Conservation (phyloP, 2,329 filamentous ascomycete genomes). For the Colletotrichum destructivum region DNA sequence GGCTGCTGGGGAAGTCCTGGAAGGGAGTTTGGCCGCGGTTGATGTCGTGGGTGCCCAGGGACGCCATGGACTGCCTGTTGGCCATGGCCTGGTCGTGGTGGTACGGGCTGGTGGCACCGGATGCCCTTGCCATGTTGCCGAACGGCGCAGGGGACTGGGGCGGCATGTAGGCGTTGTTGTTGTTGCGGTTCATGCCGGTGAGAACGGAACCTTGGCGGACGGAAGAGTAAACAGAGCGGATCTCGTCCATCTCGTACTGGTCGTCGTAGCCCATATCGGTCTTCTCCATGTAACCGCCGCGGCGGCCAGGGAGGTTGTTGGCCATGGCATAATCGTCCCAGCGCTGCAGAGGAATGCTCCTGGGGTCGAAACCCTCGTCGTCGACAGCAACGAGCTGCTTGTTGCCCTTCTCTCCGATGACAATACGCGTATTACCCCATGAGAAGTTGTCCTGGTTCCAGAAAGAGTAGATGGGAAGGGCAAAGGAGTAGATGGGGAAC, state of each 20-base stretch:
- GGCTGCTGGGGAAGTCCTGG: constrained; percentile 67
- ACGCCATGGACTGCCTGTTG: constrained; percentile 81
- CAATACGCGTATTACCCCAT: constrained; percentile 98
- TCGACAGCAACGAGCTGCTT: constrained; percentile 93
- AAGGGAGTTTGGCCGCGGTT: constrained; percentile 70
- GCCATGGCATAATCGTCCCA: constrained; percentile 95
- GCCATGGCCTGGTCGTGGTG: constrained; percentile 66
- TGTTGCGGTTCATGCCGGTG: constrained; percentile 80
- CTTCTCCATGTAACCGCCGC: constrained; percentile 80
- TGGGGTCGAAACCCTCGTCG: constrained; percentile 89
- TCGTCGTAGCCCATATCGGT: constrained; percentile 77
- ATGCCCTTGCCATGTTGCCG: constrained; percentile 60
- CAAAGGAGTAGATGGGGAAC: constrained; percentile 92
- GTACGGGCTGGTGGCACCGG: constrained; percentile 57
- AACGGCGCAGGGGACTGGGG: constrained; percentile 85
- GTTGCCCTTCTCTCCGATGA: constrained; percentile 92
- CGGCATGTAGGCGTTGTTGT: constrained; percentile 80
- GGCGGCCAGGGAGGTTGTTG: constrained; percentile 92
- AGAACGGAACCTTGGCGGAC: constrained; percentile 90
- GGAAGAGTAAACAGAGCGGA: constrained; percentile 95
- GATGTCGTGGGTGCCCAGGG: constrained; percentile 67
- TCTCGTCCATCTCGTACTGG: constrained; percentile 97
- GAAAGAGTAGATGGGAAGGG: constrained; percentile 96
- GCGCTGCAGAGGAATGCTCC: constrained; percentile 91
- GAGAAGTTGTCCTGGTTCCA: constrained; percentile 99